These are phyloP conservation scores for Carex sylvatica DNA, from an alignment of 202 grass and related monocot genomes.

Conservation along the genomic window DNA sequence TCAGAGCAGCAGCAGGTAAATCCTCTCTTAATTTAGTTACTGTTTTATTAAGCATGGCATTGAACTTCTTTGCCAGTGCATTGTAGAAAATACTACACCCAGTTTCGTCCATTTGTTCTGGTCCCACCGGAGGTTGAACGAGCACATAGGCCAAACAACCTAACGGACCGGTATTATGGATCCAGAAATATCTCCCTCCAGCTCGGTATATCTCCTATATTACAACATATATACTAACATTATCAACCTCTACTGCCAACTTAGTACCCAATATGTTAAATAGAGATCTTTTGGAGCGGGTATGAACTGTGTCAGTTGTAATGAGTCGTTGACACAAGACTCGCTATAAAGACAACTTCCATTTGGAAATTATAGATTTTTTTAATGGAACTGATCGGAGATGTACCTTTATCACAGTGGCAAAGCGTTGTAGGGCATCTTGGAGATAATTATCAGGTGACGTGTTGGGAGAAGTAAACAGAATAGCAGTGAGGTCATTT, in stretches of 20 bases:
- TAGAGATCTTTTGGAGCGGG: background rate
- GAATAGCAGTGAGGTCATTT: constrained; percentile 37
- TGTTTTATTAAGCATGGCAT: constrained; percentile 35
- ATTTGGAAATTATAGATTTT: background rate
- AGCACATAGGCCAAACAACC: constrained; percentile 41
- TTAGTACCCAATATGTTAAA: background rate
- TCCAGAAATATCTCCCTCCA: constrained; percentile 48
- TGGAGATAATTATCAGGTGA: constrained; percentile 23
- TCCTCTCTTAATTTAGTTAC: constrained; percentile 25
- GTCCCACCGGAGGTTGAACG: background rate
- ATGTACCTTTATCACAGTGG: constrained; percentile 35
- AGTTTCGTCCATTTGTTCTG: constrained; percentile 1
- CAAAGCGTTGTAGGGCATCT: constrained; percentile 22
- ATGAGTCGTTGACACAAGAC: background rate
- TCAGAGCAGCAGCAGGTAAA: constrained; percentile 20
- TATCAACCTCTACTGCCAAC: background rate
- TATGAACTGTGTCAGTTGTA: background rate
- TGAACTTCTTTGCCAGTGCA: constrained; percentile 25
- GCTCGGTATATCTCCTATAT: constrained; percentile 26
- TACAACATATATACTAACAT: background rate
- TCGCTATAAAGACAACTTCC: background rate
- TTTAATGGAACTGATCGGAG: background rate
- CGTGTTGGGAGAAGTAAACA: constrained; percentile 1
- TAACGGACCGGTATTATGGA: constrained; percentile 43
- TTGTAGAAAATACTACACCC: constrained; percentile 36